Base-by-base conservation (phyloP, 2,329 filamentous ascomycete genomes). In the Raffaelea ambrosiae region DNA sequence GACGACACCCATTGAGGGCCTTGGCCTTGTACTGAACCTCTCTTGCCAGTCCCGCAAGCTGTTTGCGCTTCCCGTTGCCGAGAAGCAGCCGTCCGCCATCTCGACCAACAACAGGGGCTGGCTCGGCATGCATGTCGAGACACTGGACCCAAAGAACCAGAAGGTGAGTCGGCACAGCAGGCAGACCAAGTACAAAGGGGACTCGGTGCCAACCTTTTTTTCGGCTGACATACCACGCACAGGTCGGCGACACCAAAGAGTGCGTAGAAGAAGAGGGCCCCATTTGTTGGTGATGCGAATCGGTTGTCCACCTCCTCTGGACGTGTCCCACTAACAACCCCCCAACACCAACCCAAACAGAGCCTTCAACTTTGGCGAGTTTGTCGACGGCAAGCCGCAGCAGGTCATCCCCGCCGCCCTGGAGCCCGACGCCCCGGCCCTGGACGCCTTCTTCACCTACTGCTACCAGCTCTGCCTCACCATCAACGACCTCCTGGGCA, bases 301-400 rank as follows among this genome's bases (percentile, higher is more conserved):
- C n/a, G n/a, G n/a, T n/a, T n/a, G n/a, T n/a, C n/a, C n/a, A n/a
- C n/a, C 8, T 57, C 16, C 2, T 20, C 5, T 33, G 31, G 9
- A 9, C 16, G 31, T 33, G 31, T 33, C 14, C 10, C 5, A 5
- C 19, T 13, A n/a, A 14, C 22, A 21, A 21, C 23, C 11, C 10
- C 8, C 10, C 20, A 11, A 40, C 23, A 18, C 13, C 13, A 19
- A 14, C 35, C 4, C 35, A 13, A 45, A 2, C 55, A 93, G 89
- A 70, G 88, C 85, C 35, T 91, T 97, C 74, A 98, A 97, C 69
- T 85, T 97, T 60, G 88, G 84, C 54, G 80, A 88, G 56, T 95
- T 93, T 61, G 61, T 71, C 49, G 57, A 80, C 53, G 75, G 79
- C 55, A 81, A 82, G 65, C 76, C 85, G 14, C 81, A 84, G 52